phyloP scores from a whole-genome alignment of 306 rosid genomes.

The Cucurbita ficifolia region DNA sequence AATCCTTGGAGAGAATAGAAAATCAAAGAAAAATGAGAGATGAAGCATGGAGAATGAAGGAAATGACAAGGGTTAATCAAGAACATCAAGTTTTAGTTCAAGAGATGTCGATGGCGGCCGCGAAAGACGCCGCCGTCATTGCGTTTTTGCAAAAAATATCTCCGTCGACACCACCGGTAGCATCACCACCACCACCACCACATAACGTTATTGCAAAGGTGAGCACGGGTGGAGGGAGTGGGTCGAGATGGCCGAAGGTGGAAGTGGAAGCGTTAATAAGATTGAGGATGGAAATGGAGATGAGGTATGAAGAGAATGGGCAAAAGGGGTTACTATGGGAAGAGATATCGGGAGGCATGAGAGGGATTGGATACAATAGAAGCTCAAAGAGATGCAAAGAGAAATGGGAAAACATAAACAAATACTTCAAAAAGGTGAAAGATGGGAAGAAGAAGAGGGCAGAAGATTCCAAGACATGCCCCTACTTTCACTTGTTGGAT shows the following conservation, averaged over 20 bases:
- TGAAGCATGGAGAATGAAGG: conserved; percentile 76
- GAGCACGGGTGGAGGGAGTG: conserved; percentile 39
- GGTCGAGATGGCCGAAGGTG: conserved; percentile 82
- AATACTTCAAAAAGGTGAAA: conserved; percentile 91
- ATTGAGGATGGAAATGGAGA: conserved; percentile 40
- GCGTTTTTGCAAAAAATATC: conserved; percentile 65
- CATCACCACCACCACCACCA: no score
- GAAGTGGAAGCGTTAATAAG: conserved; percentile 64
- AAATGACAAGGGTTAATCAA: conserved; percentile 40
- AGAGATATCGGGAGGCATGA: conserved; percentile 65
- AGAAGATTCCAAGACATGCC: conserved; percentile 86
- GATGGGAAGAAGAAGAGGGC: conserved; percentile 77
- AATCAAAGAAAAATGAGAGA: conserved; percentile 45
- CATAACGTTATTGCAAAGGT: conserved; percentile 8
- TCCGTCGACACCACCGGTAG: conserved; percentile 8
- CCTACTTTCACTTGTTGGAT: conserved; percentile 63
- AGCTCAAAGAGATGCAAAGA: conserved; percentile 86
- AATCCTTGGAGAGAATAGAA: conserved; percentile 66
- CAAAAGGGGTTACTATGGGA: conserved; percentile 95
- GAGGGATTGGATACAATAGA: conserved; percentile 51
- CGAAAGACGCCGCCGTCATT: conserved; percentile 67
- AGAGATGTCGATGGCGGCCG: conserved; percentile 51
- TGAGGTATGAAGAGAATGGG: conserved; percentile 60
- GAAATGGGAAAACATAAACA: conserved; percentile 96
- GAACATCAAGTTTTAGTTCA: conserved; percentile 66